Evolutionary conservation across 331 rosid genomes (phyloP).

Genomic region (Malus hybrid): DNA sequence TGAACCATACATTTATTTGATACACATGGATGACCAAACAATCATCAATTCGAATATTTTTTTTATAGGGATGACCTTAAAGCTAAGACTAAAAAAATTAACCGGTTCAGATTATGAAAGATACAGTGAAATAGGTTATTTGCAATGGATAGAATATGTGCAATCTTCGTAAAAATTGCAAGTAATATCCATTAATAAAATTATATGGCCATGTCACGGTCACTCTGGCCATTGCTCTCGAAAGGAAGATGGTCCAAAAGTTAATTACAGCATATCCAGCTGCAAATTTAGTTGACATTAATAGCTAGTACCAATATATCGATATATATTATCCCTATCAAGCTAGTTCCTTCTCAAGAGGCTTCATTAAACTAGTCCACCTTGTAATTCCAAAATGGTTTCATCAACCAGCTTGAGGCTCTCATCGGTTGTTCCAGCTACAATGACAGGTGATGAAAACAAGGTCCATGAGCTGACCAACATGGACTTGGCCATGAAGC

Average conservation of each 20-base stretch:
- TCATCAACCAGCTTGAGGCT: slow-evolving; percentile 10
- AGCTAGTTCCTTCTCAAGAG: neutral
- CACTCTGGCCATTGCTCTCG: too few relatives aligned
- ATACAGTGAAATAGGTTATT: too few relatives aligned
- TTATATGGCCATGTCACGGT: too few relatives aligned
- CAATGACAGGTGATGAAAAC: slow-evolving; percentile 16
- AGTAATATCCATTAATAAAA: too few relatives aligned
- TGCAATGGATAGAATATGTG: too few relatives aligned
- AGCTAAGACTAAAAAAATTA: too few relatives aligned
- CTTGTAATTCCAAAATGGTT: neutral
- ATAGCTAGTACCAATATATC: neutral
- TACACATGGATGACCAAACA: neutral
- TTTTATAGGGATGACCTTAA: too few relatives aligned
- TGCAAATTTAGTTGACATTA: neutral
- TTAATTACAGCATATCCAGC: neutral
- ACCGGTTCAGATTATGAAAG: too few relatives aligned
- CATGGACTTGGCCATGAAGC: slow-evolving; percentile 65
- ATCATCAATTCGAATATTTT: too few relatives aligned
- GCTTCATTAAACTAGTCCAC: neutral
- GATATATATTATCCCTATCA: neutral
- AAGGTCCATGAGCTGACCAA: slow-evolving; percentile 25
- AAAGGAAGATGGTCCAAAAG: too few relatives aligned
- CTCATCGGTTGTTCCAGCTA: slow-evolving; percentile 75
- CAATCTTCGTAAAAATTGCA: too few relatives aligned
- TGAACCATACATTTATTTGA: too few relatives aligned